Percentiles rank a stretch among this genome's conserved stretches.
Conservation (phyloP, 768 basidiomycete genomes). For the Sporobolomyces pararoseus region DNA sequence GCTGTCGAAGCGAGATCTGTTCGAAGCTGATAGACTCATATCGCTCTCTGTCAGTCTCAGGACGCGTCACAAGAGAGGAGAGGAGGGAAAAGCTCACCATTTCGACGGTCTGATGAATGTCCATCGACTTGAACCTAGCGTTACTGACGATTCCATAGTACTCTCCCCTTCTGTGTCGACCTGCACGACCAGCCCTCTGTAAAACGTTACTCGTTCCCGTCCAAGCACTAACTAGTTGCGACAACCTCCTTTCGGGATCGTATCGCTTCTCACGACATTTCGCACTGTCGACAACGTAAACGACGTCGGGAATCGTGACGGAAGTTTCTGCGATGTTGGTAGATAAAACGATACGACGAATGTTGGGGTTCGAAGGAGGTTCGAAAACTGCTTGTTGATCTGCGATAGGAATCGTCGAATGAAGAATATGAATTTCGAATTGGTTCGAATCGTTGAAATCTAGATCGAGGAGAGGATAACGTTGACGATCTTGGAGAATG, state of each 20-base stretch:
- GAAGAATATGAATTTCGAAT: slow-evolving; percentile 72
- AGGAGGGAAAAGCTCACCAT: slow-evolving; percentile 88
- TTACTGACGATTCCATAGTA: slow-evolving; percentile 80
- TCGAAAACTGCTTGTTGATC: slow-evolving; percentile 89
- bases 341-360: slow-evolving; percentile 81
- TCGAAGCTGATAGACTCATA: too few species aligned
- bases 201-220: slow-evolving; percentile 84
- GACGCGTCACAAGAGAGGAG: not conserved
- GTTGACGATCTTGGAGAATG: slow-evolving; percentile 56
- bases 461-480: slow-evolving; percentile 56
- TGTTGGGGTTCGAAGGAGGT: slow-evolving; percentile 65
- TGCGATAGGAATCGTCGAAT: slow-evolving; percentile 79
- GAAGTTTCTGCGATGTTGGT: slow-evolving; percentile 97
- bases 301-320: slow-evolving; percentile 72
- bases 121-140: slow-evolving; percentile 59
- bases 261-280: slow-evolving; percentile 51
- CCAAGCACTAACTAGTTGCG: slow-evolving; percentile 84
- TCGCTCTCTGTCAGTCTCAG: not conserved
- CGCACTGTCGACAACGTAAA: slow-evolving; percentile 52
- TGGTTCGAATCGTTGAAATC: slow-evolving; percentile 61
- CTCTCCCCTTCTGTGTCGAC: slow-evolving; percentile 82
- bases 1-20: slow-evolving; percentile 52
- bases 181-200: slow-evolving; percentile 87
- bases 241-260: slow-evolving; percentile 74
- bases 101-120: slow-evolving; percentile 83